A percentile compares a stretch with the other conserved stretches of the same genome.
Evolutionary conservation across 768 basidiomycete species (phyloP).

Genomic region (Termitomyces sp.): DNA sequence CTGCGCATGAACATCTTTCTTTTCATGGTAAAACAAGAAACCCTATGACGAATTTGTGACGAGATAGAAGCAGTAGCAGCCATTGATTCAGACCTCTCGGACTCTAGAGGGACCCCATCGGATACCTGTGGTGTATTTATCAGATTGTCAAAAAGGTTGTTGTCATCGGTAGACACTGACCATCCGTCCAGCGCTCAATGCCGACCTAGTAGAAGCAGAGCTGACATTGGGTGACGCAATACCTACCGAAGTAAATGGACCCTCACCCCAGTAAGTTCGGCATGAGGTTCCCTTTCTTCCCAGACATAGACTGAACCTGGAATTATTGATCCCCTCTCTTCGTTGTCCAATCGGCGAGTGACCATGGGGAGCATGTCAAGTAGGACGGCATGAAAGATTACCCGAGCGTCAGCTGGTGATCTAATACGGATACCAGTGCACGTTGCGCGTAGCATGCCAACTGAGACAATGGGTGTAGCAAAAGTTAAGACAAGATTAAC

Average conservation of each 20-base stretch:
- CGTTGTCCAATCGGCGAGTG: slow-evolving; percentile 69
- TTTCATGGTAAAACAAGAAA: slow-evolving; percentile 80
- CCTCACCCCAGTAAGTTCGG: slow-evolving; percentile 70
- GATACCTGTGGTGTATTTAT: slow-evolving; percentile 34
- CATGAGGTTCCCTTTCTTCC: slow-evolving; percentile 76
- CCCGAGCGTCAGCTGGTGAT: slow-evolving; percentile 48
- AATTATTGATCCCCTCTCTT: slow-evolving; percentile 68
- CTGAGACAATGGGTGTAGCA: slow-evolving; percentile 2
- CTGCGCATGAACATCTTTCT: slow-evolving; percentile 45
- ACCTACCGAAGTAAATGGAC: neutral
- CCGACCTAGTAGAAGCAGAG: slow-evolving; percentile 50
- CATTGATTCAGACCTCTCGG: slow-evolving; percentile 50
- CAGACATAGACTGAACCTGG: slow-evolving; percentile 81
- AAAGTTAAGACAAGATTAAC: neutral
- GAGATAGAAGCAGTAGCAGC: slow-evolving; percentile 1
- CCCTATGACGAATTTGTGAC: slow-evolving; percentile 39
- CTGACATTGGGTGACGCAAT: neutral
- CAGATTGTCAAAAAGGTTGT: neutral
- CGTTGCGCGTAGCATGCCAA: slow-evolving; percentile 46
- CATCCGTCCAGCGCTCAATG: slow-evolving; percentile 83
- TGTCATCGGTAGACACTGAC: slow-evolving; percentile 24
- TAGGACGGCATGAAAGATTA: slow-evolving; percentile 74
- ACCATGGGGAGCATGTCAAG: slow-evolving; percentile 73
- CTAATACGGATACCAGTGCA: slow-evolving; percentile 48
- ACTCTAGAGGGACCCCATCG: slow-evolving; percentile 82